phyloP scores from a whole-genome alignment of 1,284 basidiomycete genomes.

The Ustilago cynodontis region DNA sequence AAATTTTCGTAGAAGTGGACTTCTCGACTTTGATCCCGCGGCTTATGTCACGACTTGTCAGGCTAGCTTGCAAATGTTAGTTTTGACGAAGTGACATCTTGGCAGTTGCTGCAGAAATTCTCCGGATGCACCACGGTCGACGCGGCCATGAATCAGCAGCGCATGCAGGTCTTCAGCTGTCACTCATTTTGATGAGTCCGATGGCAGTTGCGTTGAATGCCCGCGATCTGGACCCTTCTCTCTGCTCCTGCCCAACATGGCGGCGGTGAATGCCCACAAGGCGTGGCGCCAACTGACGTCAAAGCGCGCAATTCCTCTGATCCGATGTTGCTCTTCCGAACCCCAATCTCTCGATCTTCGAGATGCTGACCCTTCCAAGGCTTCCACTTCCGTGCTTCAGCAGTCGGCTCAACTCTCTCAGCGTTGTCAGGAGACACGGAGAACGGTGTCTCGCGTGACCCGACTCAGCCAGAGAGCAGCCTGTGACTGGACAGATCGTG shows the following conservation, averaged over 20 bases:
- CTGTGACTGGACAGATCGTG: not conserved
- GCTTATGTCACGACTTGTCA: conserved; percentile 14
- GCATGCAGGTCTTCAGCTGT: conserved; percentile 17
- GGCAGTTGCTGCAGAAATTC: not conserved
- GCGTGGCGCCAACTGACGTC: conserved; percentile 16
- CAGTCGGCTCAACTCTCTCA: not conserved
- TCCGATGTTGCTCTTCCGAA: conserved; percentile 1
- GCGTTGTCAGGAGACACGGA: not conserved
- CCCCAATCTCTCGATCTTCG: not conserved
- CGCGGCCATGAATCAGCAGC: conserved; percentile 35
- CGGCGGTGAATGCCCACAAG: not conserved
- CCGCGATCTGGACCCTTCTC: not conserved
- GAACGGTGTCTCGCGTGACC: conserved; percentile 9
- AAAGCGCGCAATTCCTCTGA: conserved; percentile 14
- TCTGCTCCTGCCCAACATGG: conserved; percentile 1
- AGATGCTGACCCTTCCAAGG: not conserved
- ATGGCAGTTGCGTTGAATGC: conserved; percentile 6
- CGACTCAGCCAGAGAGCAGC: too few species aligned
- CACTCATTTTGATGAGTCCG: conserved; percentile 22
- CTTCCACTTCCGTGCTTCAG: not conserved
- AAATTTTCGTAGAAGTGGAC: conserved; percentile 7
- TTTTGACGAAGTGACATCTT: not conserved
- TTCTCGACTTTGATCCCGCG: not conserved
- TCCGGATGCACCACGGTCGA: conserved; percentile 15
- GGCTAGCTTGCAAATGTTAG: not conserved